Evolutionary conservation across 1,284 basidiomycete species (phyloP), one percentile per base, ranked within the genome.

Genomic region (Heterobasidion irregulare): DNA sequence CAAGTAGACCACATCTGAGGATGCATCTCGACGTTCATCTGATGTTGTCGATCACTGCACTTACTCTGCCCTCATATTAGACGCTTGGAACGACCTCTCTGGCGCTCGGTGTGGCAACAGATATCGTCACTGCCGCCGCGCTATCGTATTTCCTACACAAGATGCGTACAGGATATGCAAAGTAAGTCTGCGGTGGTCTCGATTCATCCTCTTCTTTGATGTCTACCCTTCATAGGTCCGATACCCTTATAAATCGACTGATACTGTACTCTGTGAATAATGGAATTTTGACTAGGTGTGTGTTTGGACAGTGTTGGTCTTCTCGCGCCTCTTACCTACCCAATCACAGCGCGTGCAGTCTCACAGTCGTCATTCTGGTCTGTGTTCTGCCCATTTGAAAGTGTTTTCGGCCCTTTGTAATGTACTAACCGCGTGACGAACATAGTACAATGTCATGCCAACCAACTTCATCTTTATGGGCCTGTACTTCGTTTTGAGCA

Each of bases 401-500:
- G 12, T 6, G 26, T 26, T 26, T 26, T 26, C 26, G 26, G 26
- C 15, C 33, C 49, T 50, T 13, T 4, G 8, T 47, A 10, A 10
- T 13, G 46, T 16, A 16, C 46, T 41, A 7, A 41, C 38, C 10
- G 4, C 38, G 38, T n/a, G 10, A 12, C 38, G 38, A 9, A 15
- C 47, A 8, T 57, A 86, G 84, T 86, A 79, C 63, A 78, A 85
- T 61, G 59, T 72, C 34, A 74, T 78, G 68, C 76, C 80, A 0
- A 55, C 62, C 33, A 84, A 83, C 61, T 74, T 86, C 52, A 75
- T 82, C 53, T 86, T 82, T 63, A 71, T 80, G 53, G 73, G 73
- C 1, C 73, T 74, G 53, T 86, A 83, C 64, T 84, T 86, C 57
- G 74, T 82, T 51, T 66, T 86, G 52, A 82, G 79, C 68, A 86